phyloP scores from a whole-genome alignment of 345 rosid genomes.

The Combretum micranthum region DNA sequence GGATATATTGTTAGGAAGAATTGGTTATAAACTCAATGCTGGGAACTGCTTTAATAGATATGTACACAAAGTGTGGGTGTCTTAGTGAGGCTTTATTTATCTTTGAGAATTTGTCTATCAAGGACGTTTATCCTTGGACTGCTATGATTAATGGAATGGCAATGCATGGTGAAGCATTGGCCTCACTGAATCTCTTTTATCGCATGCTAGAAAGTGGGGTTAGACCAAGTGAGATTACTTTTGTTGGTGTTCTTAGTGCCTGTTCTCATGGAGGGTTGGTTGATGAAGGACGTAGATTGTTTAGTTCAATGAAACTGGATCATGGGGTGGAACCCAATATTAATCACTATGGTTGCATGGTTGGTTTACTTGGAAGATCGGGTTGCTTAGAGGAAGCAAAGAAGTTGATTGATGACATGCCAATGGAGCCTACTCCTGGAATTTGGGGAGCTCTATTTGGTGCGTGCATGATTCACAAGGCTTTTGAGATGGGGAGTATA shows the following conservation, averaged over 20 bases:
- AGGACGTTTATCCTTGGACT: constrained; percentile 28
- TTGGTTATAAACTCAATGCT: neutral
- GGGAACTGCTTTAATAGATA: constrained; percentile 1
- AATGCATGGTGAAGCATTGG: constrained; percentile 31
- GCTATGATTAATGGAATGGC: constrained; percentile 49
- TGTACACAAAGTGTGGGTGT: constrained; percentile 5
- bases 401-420: constrained; percentile 33
- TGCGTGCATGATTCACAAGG: constrained; percentile 36
- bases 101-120: neutral
- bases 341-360: constrained; percentile 50
- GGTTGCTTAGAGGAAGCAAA: constrained; percentile 37
- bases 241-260: constrained; percentile 36
- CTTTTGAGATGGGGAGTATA: constrained; percentile 23
- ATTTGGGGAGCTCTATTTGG: constrained; percentile 46
- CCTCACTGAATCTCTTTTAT: constrained; percentile 25
- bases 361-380: constrained; percentile 45
- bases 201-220: constrained; percentile 27
- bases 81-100: neutral
- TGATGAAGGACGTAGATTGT: constrained; percentile 29
- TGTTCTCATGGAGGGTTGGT: constrained; percentile 45
- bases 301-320: constrained; percentile 21
- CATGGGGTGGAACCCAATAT: constrained; percentile 22
- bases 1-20: neutral
- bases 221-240: constrained; percentile 37
- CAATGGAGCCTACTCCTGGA: constrained; percentile 28